These are phyloP conservation scores for Fusarium sp. DNA, from an alignment of 2,329 filamentous ascomycete species.

Conservation along the genomic window DNA sequence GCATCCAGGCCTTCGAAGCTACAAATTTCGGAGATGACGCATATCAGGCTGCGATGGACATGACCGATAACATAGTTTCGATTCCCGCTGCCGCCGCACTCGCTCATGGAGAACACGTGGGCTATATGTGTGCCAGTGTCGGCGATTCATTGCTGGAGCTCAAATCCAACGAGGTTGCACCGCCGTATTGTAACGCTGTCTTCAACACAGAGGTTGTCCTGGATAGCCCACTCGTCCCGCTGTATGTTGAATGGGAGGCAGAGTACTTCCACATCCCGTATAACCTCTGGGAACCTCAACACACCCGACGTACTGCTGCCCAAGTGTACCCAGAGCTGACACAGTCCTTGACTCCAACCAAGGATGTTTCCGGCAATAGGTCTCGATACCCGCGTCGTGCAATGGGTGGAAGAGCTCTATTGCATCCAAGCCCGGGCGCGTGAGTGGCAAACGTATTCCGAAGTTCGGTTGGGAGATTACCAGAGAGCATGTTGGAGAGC, in stretches of 20 bases:
- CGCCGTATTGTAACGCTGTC: accelerated
- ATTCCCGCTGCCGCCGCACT: background rate
- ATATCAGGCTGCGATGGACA: background rate
- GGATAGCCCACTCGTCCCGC: background rate
- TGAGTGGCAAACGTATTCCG: background rate
- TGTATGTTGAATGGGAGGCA: background rate
- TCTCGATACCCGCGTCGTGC: too few relatives aligned
- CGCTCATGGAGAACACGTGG: background rate
- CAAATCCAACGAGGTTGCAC: background rate
- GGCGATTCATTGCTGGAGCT: background rate
- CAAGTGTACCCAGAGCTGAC: background rate
- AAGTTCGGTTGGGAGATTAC: background rate
- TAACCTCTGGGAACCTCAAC: background rate
- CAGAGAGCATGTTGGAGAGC: background rate
- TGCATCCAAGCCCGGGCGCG: background rate
- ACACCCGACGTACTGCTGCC: background rate
- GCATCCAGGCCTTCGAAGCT: background rate
- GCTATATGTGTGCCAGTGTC: background rate
- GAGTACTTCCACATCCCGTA: background rate
- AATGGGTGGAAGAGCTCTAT: background rate
- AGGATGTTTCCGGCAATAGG: background rate
- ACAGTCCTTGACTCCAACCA: accelerated
- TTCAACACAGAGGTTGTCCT: background rate
- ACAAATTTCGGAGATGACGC: accelerated
- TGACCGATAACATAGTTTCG: accelerated